Conservation (phyloP, 2,329 filamentous ascomycete species). For the Colletotrichum caudatum region DNA sequence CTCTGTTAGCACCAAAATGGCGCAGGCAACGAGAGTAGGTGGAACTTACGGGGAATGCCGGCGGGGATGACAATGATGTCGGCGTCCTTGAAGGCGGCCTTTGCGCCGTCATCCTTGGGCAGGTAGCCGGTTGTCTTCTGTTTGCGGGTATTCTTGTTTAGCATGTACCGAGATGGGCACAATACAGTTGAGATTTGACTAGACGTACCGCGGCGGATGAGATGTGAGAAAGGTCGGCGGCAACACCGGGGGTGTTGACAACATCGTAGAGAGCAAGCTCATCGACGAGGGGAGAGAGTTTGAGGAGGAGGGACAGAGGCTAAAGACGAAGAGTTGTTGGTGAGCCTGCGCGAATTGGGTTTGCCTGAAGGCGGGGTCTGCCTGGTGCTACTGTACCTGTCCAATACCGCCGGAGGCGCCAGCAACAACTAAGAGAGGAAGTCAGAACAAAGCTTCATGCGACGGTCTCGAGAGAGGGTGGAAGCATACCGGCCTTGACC, state of each 20-base stretch:
- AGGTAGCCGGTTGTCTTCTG: slow-evolving; percentile 91
- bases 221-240: slow-evolving; percentile 97
- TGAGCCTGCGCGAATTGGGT: slow-evolving; percentile 24
- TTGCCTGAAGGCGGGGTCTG: slow-evolving; percentile 24
- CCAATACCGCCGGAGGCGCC: slow-evolving; percentile 98
- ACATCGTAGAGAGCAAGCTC: slow-evolving; percentile 99
- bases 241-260: slow-evolving; percentile 97
- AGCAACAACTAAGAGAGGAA: slow-evolving; percentile 75
- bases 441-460: slow-evolving; percentile 12
- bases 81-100: slow-evolving; percentile 89
- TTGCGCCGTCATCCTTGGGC: slow-evolving; percentile 85
- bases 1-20: slow-evolving; percentile 7
- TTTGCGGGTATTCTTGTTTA: slow-evolving; percentile 23
- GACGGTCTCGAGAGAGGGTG: slow-evolving; percentile 13
- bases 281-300: slow-evolving; percentile 87
- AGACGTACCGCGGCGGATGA: slow-evolving; percentile 81
- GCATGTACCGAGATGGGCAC: not conserved
- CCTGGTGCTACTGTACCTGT: slow-evolving; percentile 72
- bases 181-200: slow-evolving; percentile 19
- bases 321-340: slow-evolving; percentile 54
- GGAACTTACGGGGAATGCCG: slow-evolving; percentile 89
- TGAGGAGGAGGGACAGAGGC: slow-evolving; percentile 96
- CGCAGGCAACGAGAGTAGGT: not conserved
- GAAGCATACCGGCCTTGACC: slow-evolving; percentile 71
- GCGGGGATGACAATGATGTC: slow-evolving; percentile 98